Conservation (phyloP, 116 monocot species). For the Iris pallida region DNA sequence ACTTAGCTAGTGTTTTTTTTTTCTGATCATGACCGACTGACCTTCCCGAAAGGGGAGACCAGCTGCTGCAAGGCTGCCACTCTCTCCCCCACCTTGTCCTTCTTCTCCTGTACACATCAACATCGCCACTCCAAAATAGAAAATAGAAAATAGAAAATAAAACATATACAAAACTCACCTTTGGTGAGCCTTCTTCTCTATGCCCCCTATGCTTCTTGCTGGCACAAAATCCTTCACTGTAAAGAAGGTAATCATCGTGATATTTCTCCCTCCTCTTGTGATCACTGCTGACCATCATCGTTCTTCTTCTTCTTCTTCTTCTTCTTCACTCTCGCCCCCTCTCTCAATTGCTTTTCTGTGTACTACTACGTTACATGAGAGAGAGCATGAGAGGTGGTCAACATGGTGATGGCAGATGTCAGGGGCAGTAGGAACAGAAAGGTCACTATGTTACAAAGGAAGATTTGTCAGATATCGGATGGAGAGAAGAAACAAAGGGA, state of each 20-base stretch:
- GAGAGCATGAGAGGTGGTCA: not conserved
- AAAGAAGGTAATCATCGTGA: constrained; percentile 13
- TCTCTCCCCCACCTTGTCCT: constrained; percentile 52
- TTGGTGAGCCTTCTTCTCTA: not conserved
- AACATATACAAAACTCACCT: not conserved
- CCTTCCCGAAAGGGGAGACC: constrained; percentile 63
- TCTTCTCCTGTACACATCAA: constrained; percentile 38
- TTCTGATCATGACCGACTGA: not conserved
- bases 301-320: constrained; percentile 11
- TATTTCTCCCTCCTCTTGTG: constrained; percentile 18
- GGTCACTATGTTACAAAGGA: not conserved
- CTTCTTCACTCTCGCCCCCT: not conserved
- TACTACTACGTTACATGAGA: not conserved
- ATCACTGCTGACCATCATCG: constrained; percentile 15
- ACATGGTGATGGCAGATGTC: not conserved
- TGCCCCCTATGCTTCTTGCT: constrained; percentile 6
- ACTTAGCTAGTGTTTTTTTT: not conserved
- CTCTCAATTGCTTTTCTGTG: not conserved
- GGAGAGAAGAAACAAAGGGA: not conserved
- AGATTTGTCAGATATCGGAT: not conserved
- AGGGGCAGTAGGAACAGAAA: not conserved
- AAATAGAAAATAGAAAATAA: not conserved
- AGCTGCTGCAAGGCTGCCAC: constrained; percentile 51
- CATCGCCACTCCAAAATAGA: not conserved
- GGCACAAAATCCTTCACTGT: constrained; percentile 9